Base-by-base conservation (phyloP, 352 stramenopile species). In the Phytophthora megakarya region DNA sequence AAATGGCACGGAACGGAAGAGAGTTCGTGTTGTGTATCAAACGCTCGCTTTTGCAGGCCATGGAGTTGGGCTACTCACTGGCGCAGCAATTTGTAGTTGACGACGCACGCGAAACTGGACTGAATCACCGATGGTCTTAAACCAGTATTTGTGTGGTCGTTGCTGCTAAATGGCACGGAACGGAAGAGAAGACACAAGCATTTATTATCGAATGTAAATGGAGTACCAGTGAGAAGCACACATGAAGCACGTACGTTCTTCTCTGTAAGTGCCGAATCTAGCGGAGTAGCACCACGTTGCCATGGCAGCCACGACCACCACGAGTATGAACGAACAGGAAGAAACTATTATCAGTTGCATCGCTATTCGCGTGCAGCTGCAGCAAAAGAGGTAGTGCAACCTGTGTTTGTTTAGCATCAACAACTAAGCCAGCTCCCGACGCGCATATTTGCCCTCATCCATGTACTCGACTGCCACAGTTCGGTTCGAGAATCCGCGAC, bases 401-500 rank as follows among this genome's bases (percentile, higher is more conserved):
- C 18, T 46, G 22, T 70, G 21, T 19, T 5, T 26, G 32, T 22
- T 42, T 23, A 47, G 45, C 35, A 33, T 42, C 51, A 25, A 59
- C 54, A 35, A 47, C 47, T 76, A 93, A 16, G 72, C 73, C 61
- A 95, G 84, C 59, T 95, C 80, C 32, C 84, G 78, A 43, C 73
- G 82, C n/a, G 74, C 68, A 78, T 97, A 98, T 64, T 95, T 91
- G 26, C 80, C 64, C 65, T 97, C 91, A 44, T 86, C 75, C 76
- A 98, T 96, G 55, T 84, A 98, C 54, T 91, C 86, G 37, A 92
- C 86, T 21, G 86, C 71, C 1, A 99, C 95, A 19, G 94, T 95
- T 61, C 92, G 92, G 43, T 96, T 92, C 35, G 90, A 94, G 82
- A 99, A 99, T 3, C 94, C 89, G 23, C 95, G 80, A 45, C 95